Base-by-base conservation (phyloP, 139 green algal genomes). In the Pedinophyceae sp. region DNA sequence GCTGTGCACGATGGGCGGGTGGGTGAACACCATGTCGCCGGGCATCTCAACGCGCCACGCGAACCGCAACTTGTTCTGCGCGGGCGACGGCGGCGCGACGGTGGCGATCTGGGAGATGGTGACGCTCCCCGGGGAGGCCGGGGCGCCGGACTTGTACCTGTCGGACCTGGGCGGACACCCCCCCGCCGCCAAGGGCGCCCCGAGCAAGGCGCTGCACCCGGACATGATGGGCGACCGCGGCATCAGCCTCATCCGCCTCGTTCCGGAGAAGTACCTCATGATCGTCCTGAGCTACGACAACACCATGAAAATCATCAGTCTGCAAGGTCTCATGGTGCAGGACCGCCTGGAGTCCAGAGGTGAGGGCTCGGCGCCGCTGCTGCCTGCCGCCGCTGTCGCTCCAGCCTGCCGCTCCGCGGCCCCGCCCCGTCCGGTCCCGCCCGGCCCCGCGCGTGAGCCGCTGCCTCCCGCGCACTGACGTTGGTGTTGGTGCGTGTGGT, bases 261-360 rank as follows among this genome's bases (percentile, higher is more conserved):
- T 66, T 30, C 29, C 58, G 25, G 57, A 71, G 18, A 24, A 65
- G 26, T 28, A 57, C 45, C 30, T 76, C 28, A 47, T 83, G 43
- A 39, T 72, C 6, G 72, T 69, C 2, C 57, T 78, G 18, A 64
- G 66, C 4, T 83, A 71, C 29, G 75, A 83, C 62, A 65, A 75
- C 58, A 62, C 29, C 57, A 30, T 79, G 25, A 57, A 69, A 16
- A 52, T 64, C 24, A 81, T 69, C 27, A 61, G 75, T 64, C 58
- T 57, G 1, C 48, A 55, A 22, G 54, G 49, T 6, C 38, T 39
- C 3, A 55, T 22, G 7, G 19, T 46, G 18, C 30, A 40, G 10
- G 57, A 61, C 55, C 51, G 24, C 22, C 68, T 67, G 57, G 4
- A 49, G 2, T 81, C 80, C 55, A 66, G 76, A 49, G 63, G 2